phyloP scores from a whole-genome alignment of 352 stramenopile species.

The Globisporangium sylvaticum region DNA sequence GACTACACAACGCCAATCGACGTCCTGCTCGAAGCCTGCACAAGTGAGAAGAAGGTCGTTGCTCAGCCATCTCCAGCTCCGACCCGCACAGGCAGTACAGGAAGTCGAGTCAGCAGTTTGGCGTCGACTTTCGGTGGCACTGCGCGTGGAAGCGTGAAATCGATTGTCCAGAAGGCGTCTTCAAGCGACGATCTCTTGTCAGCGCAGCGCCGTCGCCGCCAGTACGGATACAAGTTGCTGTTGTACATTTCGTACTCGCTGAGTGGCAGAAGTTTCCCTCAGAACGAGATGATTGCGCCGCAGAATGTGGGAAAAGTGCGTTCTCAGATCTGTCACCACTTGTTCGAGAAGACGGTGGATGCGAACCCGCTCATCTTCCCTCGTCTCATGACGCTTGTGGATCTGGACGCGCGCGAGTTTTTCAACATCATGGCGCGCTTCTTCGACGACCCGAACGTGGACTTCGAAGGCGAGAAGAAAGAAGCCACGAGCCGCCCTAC shows the following conservation, averaged over 20 bases:
- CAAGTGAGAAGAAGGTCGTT: conserved; percentile 34
- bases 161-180: conserved; percentile 23
- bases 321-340: conserved; percentile 77
- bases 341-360: conserved; percentile 69
- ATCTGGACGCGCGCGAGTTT: conserved; percentile 76
- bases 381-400: conserved; percentile 76
- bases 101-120: conserved; percentile 54
- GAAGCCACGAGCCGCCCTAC: conserved; percentile 32
- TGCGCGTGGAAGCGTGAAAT: conserved; percentile 28
- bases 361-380: conserved; percentile 50
- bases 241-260: conserved; percentile 93
- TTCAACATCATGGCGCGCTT: conserved; percentile 78
- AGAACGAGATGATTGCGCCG: conserved; percentile 61
- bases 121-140: conserved; percentile 66
- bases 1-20: conserved; percentile 92
- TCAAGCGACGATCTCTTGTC: conserved; percentile 43
- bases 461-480: conserved; percentile 85
- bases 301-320: conserved; percentile 72
- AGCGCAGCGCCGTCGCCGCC: conserved; percentile 50
- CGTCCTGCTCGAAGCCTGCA: conserved; percentile 80
- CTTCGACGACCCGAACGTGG: conserved; percentile 80
- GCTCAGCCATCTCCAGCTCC: conserved; percentile 11
- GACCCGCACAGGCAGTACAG: conserved; percentile 21
- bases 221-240: conserved; percentile 83
- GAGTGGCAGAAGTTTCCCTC: conserved; percentile 85